phyloP scores from a whole-genome alignment of 208 protist species.

The Acanthamoeba sp. region DNA sequence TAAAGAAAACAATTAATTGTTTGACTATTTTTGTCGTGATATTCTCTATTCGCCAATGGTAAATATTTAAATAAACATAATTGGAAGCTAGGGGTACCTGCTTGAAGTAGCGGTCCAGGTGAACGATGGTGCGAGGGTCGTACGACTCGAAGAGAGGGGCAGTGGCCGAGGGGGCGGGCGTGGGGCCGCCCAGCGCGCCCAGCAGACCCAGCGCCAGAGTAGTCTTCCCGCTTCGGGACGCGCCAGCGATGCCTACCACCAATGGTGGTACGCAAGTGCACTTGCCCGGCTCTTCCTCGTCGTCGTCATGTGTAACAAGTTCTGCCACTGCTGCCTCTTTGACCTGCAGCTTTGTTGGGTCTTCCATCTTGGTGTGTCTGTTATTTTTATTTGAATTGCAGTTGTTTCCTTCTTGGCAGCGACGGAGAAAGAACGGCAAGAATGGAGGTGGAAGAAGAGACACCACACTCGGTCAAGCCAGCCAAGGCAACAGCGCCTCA shows the following conservation, averaged over 20 bases:
- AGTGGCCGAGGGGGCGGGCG: not conserved
- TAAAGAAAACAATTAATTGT: not conserved
- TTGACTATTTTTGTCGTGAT: not conserved
- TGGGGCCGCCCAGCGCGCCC: not conserved
- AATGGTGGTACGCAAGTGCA: not conserved
- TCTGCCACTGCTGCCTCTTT: too few relatives aligned
- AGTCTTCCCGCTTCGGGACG: conserved; percentile 51
- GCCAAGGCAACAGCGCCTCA: not conserved
- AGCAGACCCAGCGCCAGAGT: not conserved
- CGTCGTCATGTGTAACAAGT: not conserved
- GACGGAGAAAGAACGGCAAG: not conserved
- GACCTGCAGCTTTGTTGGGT: too few relatives aligned
- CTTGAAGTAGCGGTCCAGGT: conserved; percentile 55
- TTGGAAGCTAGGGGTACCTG: too few relatives aligned
- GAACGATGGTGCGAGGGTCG: not conserved
- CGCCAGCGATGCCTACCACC: conserved; percentile 29
- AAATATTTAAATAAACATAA: not conserved
- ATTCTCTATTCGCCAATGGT: not conserved
- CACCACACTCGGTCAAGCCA: not conserved
- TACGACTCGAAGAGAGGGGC: not conserved
- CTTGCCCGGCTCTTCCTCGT: not conserved
- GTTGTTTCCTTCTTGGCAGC: too few relatives aligned
- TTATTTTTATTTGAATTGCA: not conserved
- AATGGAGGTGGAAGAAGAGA: not conserved
- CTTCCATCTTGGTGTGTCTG: too few relatives aligned